Evolutionary conservation across 306 rosid species (phyloP).

Genomic region (Trifolium fragiferum): DNA sequence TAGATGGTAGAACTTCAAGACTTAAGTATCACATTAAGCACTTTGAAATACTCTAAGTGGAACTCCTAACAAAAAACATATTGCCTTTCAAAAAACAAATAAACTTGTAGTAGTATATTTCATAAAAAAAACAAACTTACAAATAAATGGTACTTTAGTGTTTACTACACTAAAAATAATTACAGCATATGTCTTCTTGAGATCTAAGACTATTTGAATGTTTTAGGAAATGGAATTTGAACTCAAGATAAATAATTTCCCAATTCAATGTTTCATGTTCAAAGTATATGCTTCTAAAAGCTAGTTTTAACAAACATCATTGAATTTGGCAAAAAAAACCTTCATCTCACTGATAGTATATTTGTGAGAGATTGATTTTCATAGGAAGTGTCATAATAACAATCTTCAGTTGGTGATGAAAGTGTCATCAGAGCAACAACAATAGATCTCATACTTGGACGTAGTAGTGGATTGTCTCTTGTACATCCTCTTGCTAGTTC

Average conservation of each 20-base stretch:
- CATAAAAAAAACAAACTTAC: neutral
- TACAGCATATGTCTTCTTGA: neutral
- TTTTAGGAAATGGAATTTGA: neutral
- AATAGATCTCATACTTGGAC: slow-evolving; percentile 89
- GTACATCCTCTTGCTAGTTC: slow-evolving; percentile 86
- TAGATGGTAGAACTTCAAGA: no score
- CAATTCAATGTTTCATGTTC: slow-evolving; percentile 20
- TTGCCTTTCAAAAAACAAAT: neutral
- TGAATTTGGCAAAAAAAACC: neutral
- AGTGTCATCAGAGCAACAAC: slow-evolving; percentile 94
- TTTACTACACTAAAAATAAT: slow-evolving; percentile 2
- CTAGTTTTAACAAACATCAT: slow-evolving; percentile 7
- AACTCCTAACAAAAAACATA: no score
- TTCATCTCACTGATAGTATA: slow-evolving; percentile 71
- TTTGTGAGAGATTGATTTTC: slow-evolving; percentile 73
- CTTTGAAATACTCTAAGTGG: no score
- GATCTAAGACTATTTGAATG: neutral
- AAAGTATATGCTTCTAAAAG: slow-evolving; percentile 10
- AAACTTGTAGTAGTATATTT: neutral
- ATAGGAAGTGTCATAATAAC: slow-evolving; percentile 67
- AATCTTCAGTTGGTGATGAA: slow-evolving; percentile 64
- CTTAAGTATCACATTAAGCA: no score
- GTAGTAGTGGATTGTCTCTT: slow-evolving; percentile 72
- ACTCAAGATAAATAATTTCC: neutral
- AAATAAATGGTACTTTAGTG: neutral